Conservation (phyloP, 768 basidiomycete species). For the Podaxis sp. region DNA sequence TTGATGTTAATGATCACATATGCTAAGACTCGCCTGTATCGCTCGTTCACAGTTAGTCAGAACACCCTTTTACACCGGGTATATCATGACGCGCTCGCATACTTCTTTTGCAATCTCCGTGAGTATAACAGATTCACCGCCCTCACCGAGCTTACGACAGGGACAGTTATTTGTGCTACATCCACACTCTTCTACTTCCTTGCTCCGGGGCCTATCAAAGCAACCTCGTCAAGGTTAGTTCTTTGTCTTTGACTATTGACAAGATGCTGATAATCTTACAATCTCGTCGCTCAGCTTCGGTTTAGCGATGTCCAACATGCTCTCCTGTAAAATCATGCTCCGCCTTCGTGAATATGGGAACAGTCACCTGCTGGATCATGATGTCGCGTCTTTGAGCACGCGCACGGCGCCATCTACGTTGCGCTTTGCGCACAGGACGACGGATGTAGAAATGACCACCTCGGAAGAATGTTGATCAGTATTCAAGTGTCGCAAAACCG, state of each 20-base stretch:
- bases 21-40: neutral
- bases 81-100: neutral
- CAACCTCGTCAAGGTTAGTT: neutral
- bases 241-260: neutral
- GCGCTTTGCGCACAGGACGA: neutral
- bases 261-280: neutral
- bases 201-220: slow-evolving; percentile 1
- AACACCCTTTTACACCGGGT: neutral
- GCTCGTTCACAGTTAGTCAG: neutral
- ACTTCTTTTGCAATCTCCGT: slow-evolving; percentile 7
- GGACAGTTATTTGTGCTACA: neutral
- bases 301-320: neutral
- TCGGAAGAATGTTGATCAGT: neutral
- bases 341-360: slow-evolving; percentile 7
- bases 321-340: slow-evolving; percentile 10
- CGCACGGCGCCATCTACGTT: neutral
- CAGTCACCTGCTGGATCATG: neutral
- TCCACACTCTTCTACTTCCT: slow-evolving; percentile 1
- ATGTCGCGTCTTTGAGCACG: neutral
- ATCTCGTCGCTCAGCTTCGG: neutral
- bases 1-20: slow-evolving; percentile 3
- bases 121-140: neutral
- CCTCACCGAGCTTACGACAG: neutral
- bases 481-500: neutral
- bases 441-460: neutral